Conservation (phyloP, 148 eudicot species). For the Cornus suecica region DNA sequence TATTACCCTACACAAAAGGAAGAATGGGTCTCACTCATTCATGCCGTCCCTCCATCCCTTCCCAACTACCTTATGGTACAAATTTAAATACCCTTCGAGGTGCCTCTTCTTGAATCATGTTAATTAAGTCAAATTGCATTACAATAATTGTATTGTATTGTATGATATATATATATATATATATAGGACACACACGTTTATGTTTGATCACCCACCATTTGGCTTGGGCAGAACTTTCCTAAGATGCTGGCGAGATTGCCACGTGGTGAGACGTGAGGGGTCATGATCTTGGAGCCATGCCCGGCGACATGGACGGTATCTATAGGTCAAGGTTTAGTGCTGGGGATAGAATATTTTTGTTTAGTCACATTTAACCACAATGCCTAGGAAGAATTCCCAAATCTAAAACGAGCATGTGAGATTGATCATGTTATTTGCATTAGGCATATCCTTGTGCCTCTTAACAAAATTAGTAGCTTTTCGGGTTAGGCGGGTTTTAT, state of each 20-base stretch:
- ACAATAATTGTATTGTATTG: neutral
- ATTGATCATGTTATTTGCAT: neutral
- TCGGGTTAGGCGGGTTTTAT: no score
- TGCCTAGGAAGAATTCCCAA: no score
- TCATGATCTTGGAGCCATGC: slow-evolving; percentile 11
- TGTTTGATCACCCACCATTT: neutral
- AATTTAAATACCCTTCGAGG: slow-evolving; percentile 6
- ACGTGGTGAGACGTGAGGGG: neutral
- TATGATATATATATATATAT: neutral
- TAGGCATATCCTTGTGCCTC: neutral
- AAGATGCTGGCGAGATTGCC: slow-evolving; percentile 12
- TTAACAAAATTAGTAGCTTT: no score
- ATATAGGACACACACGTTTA: neutral
- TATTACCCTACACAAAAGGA: neutral
- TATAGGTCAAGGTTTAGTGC: neutral
- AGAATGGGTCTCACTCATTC: slow-evolving; percentile 15
- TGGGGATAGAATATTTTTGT: neutral
- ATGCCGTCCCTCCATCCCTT: slow-evolving; percentile 3
- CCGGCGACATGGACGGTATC: slow-evolving; percentile 1
- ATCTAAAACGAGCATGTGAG: neutral
- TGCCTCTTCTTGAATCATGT: slow-evolving; percentile 1
- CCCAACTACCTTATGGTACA: slow-evolving; percentile 15
- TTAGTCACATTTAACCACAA: neutral
- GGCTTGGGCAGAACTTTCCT: slow-evolving; percentile 14
- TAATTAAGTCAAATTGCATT: slow-evolving; percentile 2